These are phyloP conservation scores for Blastocystis sp. DNA, from an alignment of 352 stramenopile species.

Conservation along the genomic window DNA sequence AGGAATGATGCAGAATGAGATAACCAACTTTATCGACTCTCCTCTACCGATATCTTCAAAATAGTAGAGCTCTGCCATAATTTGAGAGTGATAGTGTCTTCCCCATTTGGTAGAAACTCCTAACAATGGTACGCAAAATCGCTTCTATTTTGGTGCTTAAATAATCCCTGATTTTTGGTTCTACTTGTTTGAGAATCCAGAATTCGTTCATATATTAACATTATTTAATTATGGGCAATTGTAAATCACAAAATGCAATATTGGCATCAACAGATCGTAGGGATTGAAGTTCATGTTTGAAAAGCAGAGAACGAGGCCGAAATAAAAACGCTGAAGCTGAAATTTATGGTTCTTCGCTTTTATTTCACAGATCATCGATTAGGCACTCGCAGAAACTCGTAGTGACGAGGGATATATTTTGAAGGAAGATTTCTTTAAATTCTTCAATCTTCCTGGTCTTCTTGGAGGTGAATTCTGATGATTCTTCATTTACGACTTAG, in stretches of 20 bases:
- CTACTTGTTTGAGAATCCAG: background rate
- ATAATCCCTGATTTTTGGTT: background rate
- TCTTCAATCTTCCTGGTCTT: constrained; percentile 55
- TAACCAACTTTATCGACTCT: constrained; percentile 13
- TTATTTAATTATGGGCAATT: constrained; percentile 4
- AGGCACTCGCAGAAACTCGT: constrained; percentile 32
- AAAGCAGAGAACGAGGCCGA: constrained; percentile 23
- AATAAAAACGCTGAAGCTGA: constrained; percentile 46
- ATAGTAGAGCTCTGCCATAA: constrained; percentile 18
- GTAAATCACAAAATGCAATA: background rate
- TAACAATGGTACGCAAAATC: background rate
- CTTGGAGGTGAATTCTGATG: background rate
- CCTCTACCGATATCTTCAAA: constrained; percentile 26
- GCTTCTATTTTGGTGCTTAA: background rate
- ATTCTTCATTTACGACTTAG: background rate
- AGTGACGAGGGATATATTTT: constrained; percentile 49
- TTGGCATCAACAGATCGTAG: background rate
- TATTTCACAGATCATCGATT: background rate
- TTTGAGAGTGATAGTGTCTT: background rate
- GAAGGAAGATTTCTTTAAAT: constrained; percentile 54
- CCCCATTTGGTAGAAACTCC: background rate
- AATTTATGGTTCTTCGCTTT: constrained; percentile 25
- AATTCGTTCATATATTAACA: background rate
- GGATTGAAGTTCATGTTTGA: background rate
- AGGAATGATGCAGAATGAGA: background rate